Base-by-base conservation (phyloP, 176 grass and related monocot species). In the Aegilops umbellulata region DNA sequence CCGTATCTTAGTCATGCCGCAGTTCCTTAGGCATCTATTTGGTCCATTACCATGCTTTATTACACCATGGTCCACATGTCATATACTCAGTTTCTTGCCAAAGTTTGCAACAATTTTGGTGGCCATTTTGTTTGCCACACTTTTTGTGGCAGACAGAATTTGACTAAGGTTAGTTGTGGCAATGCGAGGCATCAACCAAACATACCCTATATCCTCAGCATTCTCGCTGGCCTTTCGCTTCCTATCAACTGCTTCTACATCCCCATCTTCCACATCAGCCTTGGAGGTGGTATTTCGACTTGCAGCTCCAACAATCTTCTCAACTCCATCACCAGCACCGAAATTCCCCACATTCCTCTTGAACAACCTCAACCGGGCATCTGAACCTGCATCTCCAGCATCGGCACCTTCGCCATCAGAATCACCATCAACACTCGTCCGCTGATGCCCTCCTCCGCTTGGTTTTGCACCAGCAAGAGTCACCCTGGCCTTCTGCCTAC, bases 101-200 rank as follows among this genome's bases (percentile, higher is more conserved):
- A 74, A 74, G 39, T 46, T 74, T 17, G n/a, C n/a, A 8, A 27
- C 70, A 74, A 74, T 42, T 74, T 74, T 74, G 13, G 70, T 74
- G n/a, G 39, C 70, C 39, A 74, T 74, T 74, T 47, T 74, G 70
- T 74, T 74, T 14, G 70, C 70, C 70, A 3, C 39, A 74, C 70
- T 47, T 74, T 27, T 74, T 26, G 70, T 74, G 23, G 70, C 39
- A 10, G 70, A 13, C n/a, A 74, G 1, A 74, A 46, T 17, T 74
- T 74, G 70, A 72, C 69, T 72, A 25, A 72, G n/a, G n/a, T 72
- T 72, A 72, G 36, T 42, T 44, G 12, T 73, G 38, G 38, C 38
- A 73, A 73, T 44, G 70, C 2, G 17, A 74, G 70, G 6, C 70
- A 74, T 16, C 39, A 74, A 47, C 39, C 70, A 74, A 44, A 74